Percentiles rank a stretch among this genome's conserved stretches.
phyloP scores from a whole-genome alignment of 2,329 filamentous ascomycete species.

The Fusarium papillatum region DNA sequence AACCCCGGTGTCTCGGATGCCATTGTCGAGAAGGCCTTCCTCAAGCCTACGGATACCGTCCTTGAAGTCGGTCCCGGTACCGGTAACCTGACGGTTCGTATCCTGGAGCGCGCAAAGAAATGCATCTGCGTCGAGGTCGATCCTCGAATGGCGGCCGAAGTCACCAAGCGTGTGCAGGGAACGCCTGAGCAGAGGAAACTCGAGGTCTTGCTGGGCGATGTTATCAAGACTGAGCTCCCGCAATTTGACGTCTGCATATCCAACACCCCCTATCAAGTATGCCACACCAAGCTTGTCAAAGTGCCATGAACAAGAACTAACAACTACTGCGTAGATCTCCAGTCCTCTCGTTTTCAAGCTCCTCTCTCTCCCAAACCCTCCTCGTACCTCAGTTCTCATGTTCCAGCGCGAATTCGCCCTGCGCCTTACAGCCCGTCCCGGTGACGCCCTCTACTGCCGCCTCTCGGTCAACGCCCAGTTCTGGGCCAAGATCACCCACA shows the following conservation, averaged over 20 bases:
- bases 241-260: constrained; percentile 88
- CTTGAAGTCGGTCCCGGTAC: constrained; percentile 94
- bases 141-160: constrained; percentile 95
- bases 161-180: constrained; percentile 94
- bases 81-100: constrained; percentile 90
- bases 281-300: not conserved
- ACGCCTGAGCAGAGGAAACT: constrained; percentile 87
- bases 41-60: constrained; percentile 92
- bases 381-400: constrained; percentile 91
- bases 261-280: constrained; percentile 74
- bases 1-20: constrained; percentile 88
- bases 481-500: constrained; percentile 75
- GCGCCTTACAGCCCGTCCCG: constrained; percentile 87
- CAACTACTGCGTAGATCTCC: constrained; percentile 73
- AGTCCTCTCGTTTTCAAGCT: constrained; percentile 94
- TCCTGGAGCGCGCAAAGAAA: constrained; percentile 88
- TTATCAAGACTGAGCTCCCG: constrained; percentile 84
- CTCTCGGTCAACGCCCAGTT: constrained; percentile 95
- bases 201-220: constrained; percentile 89
- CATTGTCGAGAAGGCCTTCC: constrained; percentile 79
- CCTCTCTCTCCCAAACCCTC: constrained; percentile 84
- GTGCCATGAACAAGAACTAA: constrained; percentile 26
- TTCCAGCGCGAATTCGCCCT: constrained; percentile 97
- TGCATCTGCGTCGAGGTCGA: constrained; percentile 91
- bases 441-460: constrained; percentile 91